A percentile compares a stretch with the other conserved stretches of the same genome.
These are phyloP conservation scores for Taxillus chinensis DNA, from an alignment of 164 flowering plant genomes.

Conservation along the genomic window DNA sequence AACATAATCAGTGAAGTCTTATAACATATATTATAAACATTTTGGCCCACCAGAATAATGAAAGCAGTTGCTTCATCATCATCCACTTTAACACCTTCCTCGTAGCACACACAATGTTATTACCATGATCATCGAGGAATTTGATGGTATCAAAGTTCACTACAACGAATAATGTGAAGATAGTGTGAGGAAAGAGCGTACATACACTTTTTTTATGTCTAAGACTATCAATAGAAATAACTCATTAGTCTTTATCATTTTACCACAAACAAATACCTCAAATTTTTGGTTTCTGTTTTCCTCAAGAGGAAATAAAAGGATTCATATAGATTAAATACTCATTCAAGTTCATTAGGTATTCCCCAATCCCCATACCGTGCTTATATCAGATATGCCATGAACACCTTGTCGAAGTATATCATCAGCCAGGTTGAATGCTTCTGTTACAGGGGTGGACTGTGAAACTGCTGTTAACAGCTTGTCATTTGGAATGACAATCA, in stretches of 20 bases:
- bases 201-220: too few species aligned
- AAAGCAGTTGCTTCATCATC: neutral
- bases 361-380: conserved; percentile 71
- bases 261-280: too few species aligned
- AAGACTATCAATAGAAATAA: neutral
- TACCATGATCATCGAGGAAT: neutral
- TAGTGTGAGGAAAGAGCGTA: too few species aligned
- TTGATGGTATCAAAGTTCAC: neutral
- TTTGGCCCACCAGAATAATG: neutral
- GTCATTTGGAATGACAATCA: conserved; percentile 94
- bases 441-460: conserved; percentile 84
- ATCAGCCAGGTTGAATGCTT: conserved; percentile 92
- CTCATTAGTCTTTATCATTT: too few species aligned
- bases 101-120: neutral
- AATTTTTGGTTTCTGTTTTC: too few species aligned
- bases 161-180: neutral
- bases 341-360: too few species aligned
- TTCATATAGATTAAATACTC: too few species aligned
- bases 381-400: conserved; percentile 94
- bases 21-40: too few species aligned
- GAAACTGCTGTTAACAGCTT: conserved; percentile 85
- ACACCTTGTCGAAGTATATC: conserved; percentile 94
- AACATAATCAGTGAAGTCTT: too few species aligned
- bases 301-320: too few species aligned
- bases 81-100: neutral